phyloP scores from a whole-genome alignment of 306 rosid species.

The Heteromeles arbutifolia region DNA sequence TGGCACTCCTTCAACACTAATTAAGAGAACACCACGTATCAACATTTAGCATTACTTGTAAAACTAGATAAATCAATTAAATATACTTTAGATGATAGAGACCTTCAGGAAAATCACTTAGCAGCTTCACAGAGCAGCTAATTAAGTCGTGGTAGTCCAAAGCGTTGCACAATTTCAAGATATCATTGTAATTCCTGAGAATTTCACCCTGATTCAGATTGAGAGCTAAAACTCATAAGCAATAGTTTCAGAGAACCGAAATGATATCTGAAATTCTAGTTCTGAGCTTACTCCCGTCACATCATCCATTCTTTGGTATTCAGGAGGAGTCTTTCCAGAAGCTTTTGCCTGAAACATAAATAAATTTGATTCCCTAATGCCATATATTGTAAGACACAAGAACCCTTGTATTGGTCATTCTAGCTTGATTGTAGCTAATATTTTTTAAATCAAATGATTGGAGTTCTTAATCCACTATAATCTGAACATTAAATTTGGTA shows the following conservation, averaged over 20 bases:
- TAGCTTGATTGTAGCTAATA: not conserved
- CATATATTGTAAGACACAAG: not conserved
- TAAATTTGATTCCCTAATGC: not conserved
- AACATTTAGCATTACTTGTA: too few species aligned
- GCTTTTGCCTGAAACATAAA: slow-evolving; percentile 77
- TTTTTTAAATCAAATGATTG: not conserved
- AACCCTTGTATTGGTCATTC: not conserved
- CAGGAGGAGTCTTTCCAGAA: slow-evolving; percentile 62
- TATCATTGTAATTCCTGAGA: slow-evolving; percentile 65
- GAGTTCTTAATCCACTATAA: not conserved
- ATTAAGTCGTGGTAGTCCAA: slow-evolving; percentile 94
- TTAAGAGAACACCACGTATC: not conserved
- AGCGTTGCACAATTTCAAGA: slow-evolving; percentile 79
- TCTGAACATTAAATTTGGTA: not conserved
- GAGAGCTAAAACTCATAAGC: slow-evolving; percentile 27
- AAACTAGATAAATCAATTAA: too few species aligned
- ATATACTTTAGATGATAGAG: too few species aligned
- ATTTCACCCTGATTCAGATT: slow-evolving; percentile 59
- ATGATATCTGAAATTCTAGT: slow-evolving; percentile 7
- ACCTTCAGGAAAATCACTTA: too few species aligned
- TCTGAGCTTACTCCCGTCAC: slow-evolving; percentile 70
- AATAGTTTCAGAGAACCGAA: slow-evolving; percentile 8
- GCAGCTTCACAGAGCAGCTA: too few species aligned
- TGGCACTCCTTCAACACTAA: slow-evolving; percentile 71
- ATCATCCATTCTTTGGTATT: slow-evolving; percentile 56